Evolutionary conservation across 2,329 filamentous ascomycete genomes (phyloP).

Genomic region (Domatiomyces catenatus): DNA sequence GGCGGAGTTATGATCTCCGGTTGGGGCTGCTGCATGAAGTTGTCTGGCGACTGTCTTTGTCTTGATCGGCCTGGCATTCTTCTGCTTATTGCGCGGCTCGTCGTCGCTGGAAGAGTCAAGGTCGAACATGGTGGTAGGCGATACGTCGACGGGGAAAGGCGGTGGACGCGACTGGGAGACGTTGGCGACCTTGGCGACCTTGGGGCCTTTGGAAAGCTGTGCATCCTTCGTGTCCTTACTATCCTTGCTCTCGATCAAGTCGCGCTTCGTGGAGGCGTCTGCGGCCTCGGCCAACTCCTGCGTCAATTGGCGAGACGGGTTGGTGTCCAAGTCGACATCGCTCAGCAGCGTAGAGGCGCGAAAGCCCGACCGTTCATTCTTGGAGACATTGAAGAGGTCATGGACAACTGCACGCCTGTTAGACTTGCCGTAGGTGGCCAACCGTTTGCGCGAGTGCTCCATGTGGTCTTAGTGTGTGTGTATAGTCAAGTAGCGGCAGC

Average conservation of each 20-base stretch:
- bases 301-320: not conserved
- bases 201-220: not conserved
- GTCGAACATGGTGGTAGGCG: constrained; percentile 12
- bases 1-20: not conserved
- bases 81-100: constrained; percentile 6
- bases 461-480: not conserved
- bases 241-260: not conserved
- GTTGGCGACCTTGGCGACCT: not conserved
- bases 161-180: not conserved
- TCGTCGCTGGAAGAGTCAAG: constrained; percentile 17
- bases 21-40: not conserved
- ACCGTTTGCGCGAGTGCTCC: constrained; percentile 19
- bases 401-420: constrained; percentile 8
- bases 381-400: constrained; percentile 9
- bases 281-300: not conserved
- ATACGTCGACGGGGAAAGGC: not conserved
- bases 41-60: not conserved
- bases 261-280: not conserved
- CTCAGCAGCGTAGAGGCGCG: not conserved
- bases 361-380: not conserved
- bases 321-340: not conserved
- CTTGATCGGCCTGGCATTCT: constrained; percentile 1
- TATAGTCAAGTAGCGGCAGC: not conserved
- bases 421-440: constrained; percentile 26
- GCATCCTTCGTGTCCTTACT: not conserved